Base-by-base conservation (phyloP, 495 filamentous ascomycete genomes). In the Amphirosellinia nigrospora region DNA sequence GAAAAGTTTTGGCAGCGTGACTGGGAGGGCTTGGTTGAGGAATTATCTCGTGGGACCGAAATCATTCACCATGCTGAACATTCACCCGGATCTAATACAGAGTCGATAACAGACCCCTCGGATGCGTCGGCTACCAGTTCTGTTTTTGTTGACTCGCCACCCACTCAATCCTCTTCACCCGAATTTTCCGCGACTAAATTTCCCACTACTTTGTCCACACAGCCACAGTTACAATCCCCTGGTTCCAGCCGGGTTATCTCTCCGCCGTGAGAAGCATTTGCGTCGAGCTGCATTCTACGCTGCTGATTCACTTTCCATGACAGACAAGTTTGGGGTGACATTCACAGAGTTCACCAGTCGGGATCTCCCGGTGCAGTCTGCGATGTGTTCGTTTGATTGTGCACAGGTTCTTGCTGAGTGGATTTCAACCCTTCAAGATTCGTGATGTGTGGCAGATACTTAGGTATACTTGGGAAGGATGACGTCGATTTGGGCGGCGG, bases 321-420 rank as follows among this genome's bases (percentile, higher is more conserved):
- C 94, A 15, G 92, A 97, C 77, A 94, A 92, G 74, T 84, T 96
- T 10, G 94, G 93, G 7, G 89, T 94, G 36, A 95, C 93, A 0
- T 97, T 94, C 77, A 92, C 93, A 7, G 91, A 97, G 70, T 90
- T 93, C 69, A 91, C 90, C 2, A 94, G 91, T 38, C 88, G 94
- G 36, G 96, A 98, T 75, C 85, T 99, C n/a, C 95, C 96, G 1
- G 84, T 98, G 32, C 94, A 97, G 72, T 94, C 94, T 16, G 93
- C 93, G 8, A 90, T 99, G 87, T 98, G 94, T 78, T 88, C 91
- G 15, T 97, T 97, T 77, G 96, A 99, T 75, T 98, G 96, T 74
- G 92, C 94, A n/a, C 94, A 97, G 75, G 94, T 99, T 0, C 89
- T 99, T 30, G 95, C 96, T 1, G 96, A 99, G 79, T 99, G 96